Base-by-base conservation (phyloP, 2,329 filamentous ascomycete genomes). In the Aspergillus floridensis region DNA sequence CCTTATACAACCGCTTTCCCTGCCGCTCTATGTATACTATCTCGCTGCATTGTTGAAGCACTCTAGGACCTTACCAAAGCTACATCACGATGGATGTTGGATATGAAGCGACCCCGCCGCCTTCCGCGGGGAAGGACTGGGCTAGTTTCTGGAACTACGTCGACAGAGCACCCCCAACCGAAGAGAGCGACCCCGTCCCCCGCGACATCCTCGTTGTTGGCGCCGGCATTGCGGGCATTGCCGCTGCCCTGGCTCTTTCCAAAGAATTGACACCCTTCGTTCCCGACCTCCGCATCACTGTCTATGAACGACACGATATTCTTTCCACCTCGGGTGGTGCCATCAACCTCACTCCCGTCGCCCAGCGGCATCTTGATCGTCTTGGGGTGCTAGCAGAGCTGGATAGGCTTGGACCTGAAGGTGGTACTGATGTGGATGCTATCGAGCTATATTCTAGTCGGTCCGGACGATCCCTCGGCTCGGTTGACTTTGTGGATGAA, bases 301-400 rank as follows among this genome's bases (percentile, higher is more conserved):
- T 78, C 22, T 78, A 71, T 58, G 78, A 79, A 62, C 71, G 76
- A 22, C 72, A 77, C 58, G 70, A 75, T 16, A 63, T 77, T 7
- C 71, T 77, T 6, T 76, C 77, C 0, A 79, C 77, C 5, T 74
- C 76, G 12, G 78, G 78, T 8, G 77, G 78, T 10, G 77, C 78
- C 4, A 76, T 80, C 58, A 78, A 78, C 58, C 65, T 80, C 19
- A 79, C 77, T 0, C 77, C 78, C 1, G 77, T 78, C 10, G 78
- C 77, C 2, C 71, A 79, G 44, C 69, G 77, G 7, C 75, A 79
- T 62, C 72, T 80, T 5, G 73, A 77, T 26, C 71, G 76, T 38
- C 65, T 80, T 4, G 77, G 77, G 1, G 73, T 79, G 2, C 66
- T 79, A 2, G 63, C 71, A 1, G 74, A 77, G 55, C 62, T 80